These are phyloP conservation scores for Verticillium nonalfalfae DNA, from an alignment of 2,329 filamentous ascomycete species.

Conservation along the genomic window DNA sequence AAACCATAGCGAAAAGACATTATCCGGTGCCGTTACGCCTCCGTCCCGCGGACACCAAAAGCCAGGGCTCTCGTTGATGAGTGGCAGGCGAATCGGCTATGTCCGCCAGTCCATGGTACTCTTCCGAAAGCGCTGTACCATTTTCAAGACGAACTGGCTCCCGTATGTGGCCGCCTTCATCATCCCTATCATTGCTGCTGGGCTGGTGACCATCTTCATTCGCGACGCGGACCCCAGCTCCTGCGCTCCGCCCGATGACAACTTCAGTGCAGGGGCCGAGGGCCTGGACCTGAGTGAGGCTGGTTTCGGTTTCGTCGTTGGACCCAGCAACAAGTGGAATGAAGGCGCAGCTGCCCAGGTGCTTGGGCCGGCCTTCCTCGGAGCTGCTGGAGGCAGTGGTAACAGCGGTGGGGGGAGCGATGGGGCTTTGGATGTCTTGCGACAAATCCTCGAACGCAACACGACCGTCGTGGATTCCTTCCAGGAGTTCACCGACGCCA, in stretches of 20 bases:
- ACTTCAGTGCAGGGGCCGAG: conserved; percentile 31
- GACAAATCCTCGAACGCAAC: conserved; percentile 5
- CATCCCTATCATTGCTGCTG: conserved; percentile 74
- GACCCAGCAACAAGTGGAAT: conserved; percentile 24
- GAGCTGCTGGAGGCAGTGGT: conserved; percentile 11
- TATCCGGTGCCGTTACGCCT: conserved; percentile 7
- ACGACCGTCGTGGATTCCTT: conserved; percentile 56
- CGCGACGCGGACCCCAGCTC: conserved; percentile 42
- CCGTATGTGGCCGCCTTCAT: conserved; percentile 69
- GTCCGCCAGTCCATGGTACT: conserved; percentile 65
- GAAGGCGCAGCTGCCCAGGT: conserved; percentile 7
- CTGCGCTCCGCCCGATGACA: conserved; percentile 44
- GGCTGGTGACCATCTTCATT: conserved; percentile 72
- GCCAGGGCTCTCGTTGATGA: neutral
- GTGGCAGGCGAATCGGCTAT: conserved; percentile 62
- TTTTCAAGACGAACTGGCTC: conserved; percentile 72
- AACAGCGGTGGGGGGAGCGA: neutral
- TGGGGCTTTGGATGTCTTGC: conserved; percentile 9
- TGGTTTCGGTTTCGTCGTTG: conserved; percentile 30
- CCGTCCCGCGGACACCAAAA: conserved; percentile 1
- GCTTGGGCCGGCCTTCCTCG: conserved; percentile 31
- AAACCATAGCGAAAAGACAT: conserved; percentile 18
- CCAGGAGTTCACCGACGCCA: conserved; percentile 60
- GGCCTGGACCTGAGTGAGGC: conserved; percentile 28
- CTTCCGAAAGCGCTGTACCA: conserved; percentile 69